Base-by-base conservation (phyloP, 768 basidiomycete species). In the Tricholoma terreum region DNA sequence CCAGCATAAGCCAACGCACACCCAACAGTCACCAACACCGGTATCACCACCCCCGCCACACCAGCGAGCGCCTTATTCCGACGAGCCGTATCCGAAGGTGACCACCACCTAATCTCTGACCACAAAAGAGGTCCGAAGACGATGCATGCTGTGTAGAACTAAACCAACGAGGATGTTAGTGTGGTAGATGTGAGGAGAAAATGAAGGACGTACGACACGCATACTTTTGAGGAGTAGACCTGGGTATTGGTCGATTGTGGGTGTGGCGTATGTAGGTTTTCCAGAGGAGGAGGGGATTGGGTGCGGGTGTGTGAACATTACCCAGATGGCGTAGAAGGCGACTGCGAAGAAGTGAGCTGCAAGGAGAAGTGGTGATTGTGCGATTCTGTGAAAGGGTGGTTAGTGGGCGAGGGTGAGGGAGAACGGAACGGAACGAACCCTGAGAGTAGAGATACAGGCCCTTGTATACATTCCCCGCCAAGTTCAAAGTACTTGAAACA, bases 401-500 rank as follows among this genome's bases (percentile, higher is more conserved):
- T 19, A 9, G 33, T 31, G 27, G 5, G 15, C 2, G 36, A 3
- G 15, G 12, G 4, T 42, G 31, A 3, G 31, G 30, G 15, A 22
- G 52, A n/a, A 58, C n/a, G n/a, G n/a, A n/a, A n/a, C n/a, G n/a
- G n/a, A 12, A 75, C 85, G 58, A 66, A 94, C 93, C 85, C 95
- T 14, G 94, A 86, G 10, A 99, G 84, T 4, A 99, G 80, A 8
- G 87, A 88, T 8, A 98, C 94, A 1, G 97, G 97, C 0, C 90
- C 97, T 43, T 83, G 79, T 54, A 98, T 71, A 63, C 92, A 92
- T 63, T 92, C 85, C 1, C 97, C 97, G 12, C 97, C 97, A 4
- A 84, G 80, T 69, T 96, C 93, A 64, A 99, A 97, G 73, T 98
- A 99, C 67, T 92, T 93, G 82, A 99, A 97, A 72, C 97, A 98